Base-by-base conservation (phyloP, 129 eudicot species). In the Artemisia annua region DNA sequence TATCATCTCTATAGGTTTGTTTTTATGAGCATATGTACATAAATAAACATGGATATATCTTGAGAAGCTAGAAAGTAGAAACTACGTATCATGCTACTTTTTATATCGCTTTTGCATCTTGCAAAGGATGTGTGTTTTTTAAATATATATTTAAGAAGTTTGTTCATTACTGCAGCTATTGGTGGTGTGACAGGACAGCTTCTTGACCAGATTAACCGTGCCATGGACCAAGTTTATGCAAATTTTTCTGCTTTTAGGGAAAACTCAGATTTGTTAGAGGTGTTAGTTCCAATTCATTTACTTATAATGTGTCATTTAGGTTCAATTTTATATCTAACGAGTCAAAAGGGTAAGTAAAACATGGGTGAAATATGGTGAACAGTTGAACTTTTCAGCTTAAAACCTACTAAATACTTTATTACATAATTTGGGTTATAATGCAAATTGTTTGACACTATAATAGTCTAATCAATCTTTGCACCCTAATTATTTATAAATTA, bases 1-100 rank as follows among this genome's bases (percentile, higher is more conserved):
- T 81, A 93, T 82, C 73, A 87, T 86, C 60, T 75, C 91, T 58
- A 50, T 81, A 80, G 97, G 96, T 88, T 72, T 46, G 19, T 17
- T 15, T 13, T 48, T 52, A 30, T 19, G 52, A 16, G 1, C 8
- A 24, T 22, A 12, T 19, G 10, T 59, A 11, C 15, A 52, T 52
- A 26, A 16, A 69, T 52, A 26, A 16, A 53, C 63, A 30, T 48
- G 48, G 49, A 63, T 20, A n/a, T 59, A 20, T 59, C 65, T 59
- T 59, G 11, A 24, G n/a, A 59, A 5, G 43, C 43, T 35, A 35
- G 43, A 35, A 35, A 35, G 43, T 59, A 59, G 14, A 59, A 12
- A 59, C 19, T 59, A 20, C 43, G 5, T 59, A n/a, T 59, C 32
- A 7, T 69, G 63, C 30, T 53, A 16, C 30, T 28, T 69, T 28